These are phyloP conservation scores for Penicillium paradoxum DNA, from an alignment of 495 filamentous ascomycete species.

Conservation along the genomic window DNA sequence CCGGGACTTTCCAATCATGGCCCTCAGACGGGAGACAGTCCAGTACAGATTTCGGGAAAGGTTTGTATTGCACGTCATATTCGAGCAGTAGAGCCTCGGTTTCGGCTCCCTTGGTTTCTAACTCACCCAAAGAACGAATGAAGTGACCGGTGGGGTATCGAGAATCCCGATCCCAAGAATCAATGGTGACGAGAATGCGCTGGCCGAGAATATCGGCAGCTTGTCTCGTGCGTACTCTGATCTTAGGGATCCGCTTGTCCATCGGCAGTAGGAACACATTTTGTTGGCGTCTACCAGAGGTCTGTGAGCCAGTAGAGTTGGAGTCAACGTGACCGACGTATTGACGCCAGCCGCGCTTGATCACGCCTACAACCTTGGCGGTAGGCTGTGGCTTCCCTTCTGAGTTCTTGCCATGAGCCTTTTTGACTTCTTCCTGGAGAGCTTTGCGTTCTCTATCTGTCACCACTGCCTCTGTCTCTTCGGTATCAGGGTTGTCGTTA, in stretches of 20 bases:
- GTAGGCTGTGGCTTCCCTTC: slow-evolving; percentile 87
- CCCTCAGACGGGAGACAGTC: slow-evolving; percentile 90
- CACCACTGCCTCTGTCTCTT: slow-evolving; percentile 69
- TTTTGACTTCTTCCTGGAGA: slow-evolving; percentile 84
- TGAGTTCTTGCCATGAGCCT: slow-evolving; percentile 67
- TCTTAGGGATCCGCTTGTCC: slow-evolving; percentile 96
- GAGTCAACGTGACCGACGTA: slow-evolving; percentile 94
- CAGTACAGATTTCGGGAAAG: slow-evolving; percentile 90
- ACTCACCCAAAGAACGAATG: slow-evolving; percentile 82
- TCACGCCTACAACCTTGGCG: slow-evolving; percentile 83
- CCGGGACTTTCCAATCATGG: slow-evolving; percentile 89
- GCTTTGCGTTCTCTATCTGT: slow-evolving; percentile 80
- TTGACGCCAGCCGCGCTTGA: slow-evolving; percentile 95
- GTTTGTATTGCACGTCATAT: slow-evolving; percentile 95
- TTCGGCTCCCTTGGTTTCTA: slow-evolving; percentile 93
- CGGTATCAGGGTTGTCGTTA: slow-evolving; percentile 85
- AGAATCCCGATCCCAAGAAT: slow-evolving; percentile 90
- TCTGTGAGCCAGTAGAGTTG: slow-evolving; percentile 67
- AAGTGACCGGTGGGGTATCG: slow-evolving; percentile 92
- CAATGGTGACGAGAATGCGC: slow-evolving; percentile 90
- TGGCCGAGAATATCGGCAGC: slow-evolving; percentile 83
- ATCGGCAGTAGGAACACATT: slow-evolving; percentile 92
- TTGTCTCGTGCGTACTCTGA: slow-evolving; percentile 85
- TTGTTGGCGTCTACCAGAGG: slow-evolving; percentile 75
- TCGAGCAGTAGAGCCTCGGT: slow-evolving; percentile 92